Percentiles rank a stretch among this genome's conserved stretches.
Conservation (phyloP, 2,329 filamentous ascomycete genomes). For the Scytalidium lignicola region DNA sequence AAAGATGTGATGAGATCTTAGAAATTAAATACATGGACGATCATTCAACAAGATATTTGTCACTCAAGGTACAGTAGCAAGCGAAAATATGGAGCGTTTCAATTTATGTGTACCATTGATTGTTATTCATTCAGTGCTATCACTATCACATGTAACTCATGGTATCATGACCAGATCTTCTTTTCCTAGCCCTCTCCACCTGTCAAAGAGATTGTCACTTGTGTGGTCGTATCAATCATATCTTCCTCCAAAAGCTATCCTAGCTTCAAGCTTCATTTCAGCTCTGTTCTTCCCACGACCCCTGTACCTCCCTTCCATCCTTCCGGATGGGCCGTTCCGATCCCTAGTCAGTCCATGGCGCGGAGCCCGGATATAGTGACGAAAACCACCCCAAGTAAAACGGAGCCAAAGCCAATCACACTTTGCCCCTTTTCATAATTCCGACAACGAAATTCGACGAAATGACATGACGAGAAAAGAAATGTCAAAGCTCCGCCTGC, state of each 20-base stretch:
- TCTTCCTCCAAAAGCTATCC: background rate
- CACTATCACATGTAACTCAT: too few species aligned
- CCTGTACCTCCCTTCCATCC: background rate
- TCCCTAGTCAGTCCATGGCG: background rate
- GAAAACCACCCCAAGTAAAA: background rate
- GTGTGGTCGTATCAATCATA: background rate
- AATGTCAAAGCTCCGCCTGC: background rate
- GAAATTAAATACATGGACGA: too few species aligned
- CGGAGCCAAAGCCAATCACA: background rate
- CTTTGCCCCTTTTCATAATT: background rate
- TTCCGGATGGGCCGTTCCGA: background rate
- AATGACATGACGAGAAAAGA: background rate
- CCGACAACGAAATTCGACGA: background rate
- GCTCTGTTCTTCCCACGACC: background rate
- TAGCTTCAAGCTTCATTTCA: background rate
- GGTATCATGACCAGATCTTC: too few species aligned
- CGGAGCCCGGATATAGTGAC: background rate
- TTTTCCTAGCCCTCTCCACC: too few species aligned
- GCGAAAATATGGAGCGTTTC: background rate
- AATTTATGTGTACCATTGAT: background rate
- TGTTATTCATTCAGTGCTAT: background rate
- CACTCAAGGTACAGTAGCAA: background rate
- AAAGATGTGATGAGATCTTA: too few species aligned
- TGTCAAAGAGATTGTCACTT: too few species aligned
- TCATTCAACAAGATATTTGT: background rate